Base-by-base conservation (phyloP, 83 land plant species). In the Picea abies region DNA sequence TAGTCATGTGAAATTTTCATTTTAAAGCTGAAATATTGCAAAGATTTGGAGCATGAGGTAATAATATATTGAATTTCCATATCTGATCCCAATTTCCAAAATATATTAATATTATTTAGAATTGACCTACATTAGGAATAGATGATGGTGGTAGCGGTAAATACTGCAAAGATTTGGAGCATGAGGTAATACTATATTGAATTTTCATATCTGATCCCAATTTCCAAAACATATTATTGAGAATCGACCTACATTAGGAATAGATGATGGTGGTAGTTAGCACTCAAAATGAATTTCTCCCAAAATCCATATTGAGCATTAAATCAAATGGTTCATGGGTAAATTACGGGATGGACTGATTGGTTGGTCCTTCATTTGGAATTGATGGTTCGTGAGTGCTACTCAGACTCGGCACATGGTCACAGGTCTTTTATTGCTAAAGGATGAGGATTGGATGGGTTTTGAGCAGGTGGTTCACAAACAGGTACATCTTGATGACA, bases 11-110 rank as follows among this genome's bases (percentile, higher is more conserved):
- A 71, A 17, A 35, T 71, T 71, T 71, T 39, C 19, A 35, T 39
- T 71, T 71, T 71, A 22, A 39, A 37, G 47, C 47, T 39, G 47
- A 71, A 71, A 35, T 71, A 20, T 71, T 39, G 76, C 3, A 17
- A 6, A 5, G 10, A 5, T 3, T 37, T 7, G 20, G n/a, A 6
- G 37, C 8, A 6, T 71, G 9, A 6, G 76, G 47, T 19, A 71
- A 71, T 20, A 71, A 71, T 71, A 37, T n/a, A 39, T 35, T 71
- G 49, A 71, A 71, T 14, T 37, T 71, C 19, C 71, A 37, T 71
- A 37, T 37, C 22, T 71, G 35, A 71, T 71, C 17, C 76, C 76
- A 14, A 71, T 17, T 17, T 71, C 44, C 71, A 71, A 39, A 37
- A 37, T 12, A 8, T 67, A 71, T 4, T 16, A 71, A 8, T 67